Evolutionary conservation across 2,329 filamentous ascomycete genomes (phyloP), one percentile per base, ranked within the genome.

Genomic region (Penicillium sp.): DNA sequence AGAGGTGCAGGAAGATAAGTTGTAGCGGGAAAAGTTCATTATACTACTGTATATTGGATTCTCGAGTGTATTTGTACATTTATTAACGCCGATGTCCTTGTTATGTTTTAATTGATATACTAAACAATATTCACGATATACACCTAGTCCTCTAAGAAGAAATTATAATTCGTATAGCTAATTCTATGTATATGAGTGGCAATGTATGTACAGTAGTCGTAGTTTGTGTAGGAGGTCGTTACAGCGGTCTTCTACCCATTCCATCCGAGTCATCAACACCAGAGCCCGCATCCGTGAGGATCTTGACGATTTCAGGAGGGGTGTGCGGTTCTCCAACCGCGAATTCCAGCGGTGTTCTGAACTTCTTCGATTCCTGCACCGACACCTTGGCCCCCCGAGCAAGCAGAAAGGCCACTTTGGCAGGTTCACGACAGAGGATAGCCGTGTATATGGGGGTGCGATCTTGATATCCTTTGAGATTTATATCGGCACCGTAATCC

Each of bases 1-100:
- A 14, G 56, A 59, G 30, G 26, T 42, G 28, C 28, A 43, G 1
- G 52, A 54, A 43, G 40, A 54, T 20, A 21, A 43, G n/a, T 28
- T 16, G 9, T 24, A 35, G 12, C 30, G 30, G 12, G 12, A 14
- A 16, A 35, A 16, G 4, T 35, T 35, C 16, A 16, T 33, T 12
- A 9, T 3, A 12, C 12, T 33, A 9, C 12, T 35, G 16, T 20
- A 9, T 40, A 40, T 18, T 42, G 16, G 16, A 30, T 30, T n/a
- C 18, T 42, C 6, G 40, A 9, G n/a, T 23, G 18, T 43, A 21
- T 43, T 38, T 43, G 35, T 40, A 43, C 30, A 28, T n/a, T 21
- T 28, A 45, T 16, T 18, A 5, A 12, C 23, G 35, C 26, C 20
- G 14, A 35, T 35, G 30, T 35, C 12, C 30, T 35, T 14, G 12